Evolutionary conservation across 2,329 filamentous ascomycete genomes (phyloP).

Genomic region (Ustilaginoidea virens): DNA sequence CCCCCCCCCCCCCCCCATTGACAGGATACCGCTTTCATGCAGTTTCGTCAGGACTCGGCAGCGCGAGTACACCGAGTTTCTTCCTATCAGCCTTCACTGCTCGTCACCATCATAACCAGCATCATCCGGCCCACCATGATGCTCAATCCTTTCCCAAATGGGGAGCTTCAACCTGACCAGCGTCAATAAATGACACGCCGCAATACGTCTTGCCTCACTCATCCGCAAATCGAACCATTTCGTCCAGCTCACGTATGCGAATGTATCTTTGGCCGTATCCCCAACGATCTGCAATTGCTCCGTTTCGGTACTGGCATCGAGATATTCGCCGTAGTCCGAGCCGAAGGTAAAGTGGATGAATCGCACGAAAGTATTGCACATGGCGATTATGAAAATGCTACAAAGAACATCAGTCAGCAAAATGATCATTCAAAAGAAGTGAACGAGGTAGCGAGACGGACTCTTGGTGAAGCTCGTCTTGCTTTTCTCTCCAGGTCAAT

Average conservation of each 20-base stretch:
- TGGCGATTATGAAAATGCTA: neutral
- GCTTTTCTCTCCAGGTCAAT: constrained; percentile 1
- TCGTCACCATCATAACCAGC: too few relatives aligned
- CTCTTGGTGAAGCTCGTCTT: neutral
- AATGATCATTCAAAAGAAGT: too few relatives aligned
- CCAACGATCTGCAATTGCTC: neutral
- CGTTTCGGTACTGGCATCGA: neutral
- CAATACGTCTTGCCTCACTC: neutral
- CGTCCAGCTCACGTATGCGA: neutral
- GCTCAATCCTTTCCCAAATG: neutral
- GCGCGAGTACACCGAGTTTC: too few relatives aligned
- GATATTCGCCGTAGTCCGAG: constrained; percentile 1
- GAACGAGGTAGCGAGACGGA: too few relatives aligned
- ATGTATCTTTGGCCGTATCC: neutral
- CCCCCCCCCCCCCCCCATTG: too few relatives aligned
- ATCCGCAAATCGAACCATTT: constrained; percentile 1
- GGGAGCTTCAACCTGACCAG: neutral
- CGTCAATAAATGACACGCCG: neutral
- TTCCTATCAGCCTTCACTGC: too few relatives aligned
- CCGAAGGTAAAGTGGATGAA: constrained; percentile 1
- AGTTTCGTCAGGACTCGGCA: too few relatives aligned
- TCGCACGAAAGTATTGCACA: neutral
- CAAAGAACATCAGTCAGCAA: too few relatives aligned
- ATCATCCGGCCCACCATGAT: neutral
- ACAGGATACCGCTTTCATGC: too few relatives aligned